Base-by-base conservation (phyloP, 2,329 filamentous ascomycete genomes). In the Neofusicoccum parvum region DNA sequence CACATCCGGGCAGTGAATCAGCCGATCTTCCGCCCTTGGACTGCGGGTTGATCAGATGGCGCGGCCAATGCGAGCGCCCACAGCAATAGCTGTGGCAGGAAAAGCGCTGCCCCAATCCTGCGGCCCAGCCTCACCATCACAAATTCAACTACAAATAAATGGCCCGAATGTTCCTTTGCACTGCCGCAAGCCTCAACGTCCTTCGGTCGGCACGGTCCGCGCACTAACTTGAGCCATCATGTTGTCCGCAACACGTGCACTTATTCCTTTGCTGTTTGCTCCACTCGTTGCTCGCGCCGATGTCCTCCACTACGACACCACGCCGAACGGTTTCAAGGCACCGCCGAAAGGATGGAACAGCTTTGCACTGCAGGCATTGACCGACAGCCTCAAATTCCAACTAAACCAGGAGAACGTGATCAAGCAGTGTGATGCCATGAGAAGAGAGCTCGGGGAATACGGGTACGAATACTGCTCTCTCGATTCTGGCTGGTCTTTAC, bases 391-490 rank as follows among this genome's bases (percentile, higher is more conserved):
- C 9, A 65, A 36, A 27, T 72, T 70, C 10, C 53, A 62, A 1
- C 68, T 72, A 48, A 67, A 70, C 48, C 70, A 72, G 51, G 63
- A 32, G 11, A 58, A 62, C 20, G 66, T 73, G 5, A 66, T 69
- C 23, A 65, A 62, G 17, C 72, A 74, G 50, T 74, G 72, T 51
- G 66, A 68, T 23, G 59, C 69, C 6, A 54, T 65, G 41, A 20
- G 46, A 7, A 1, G 34, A 5, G 51, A 67, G 20, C 56, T 70
- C n/a, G 66, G 54, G 32, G 64, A 62, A 7, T 64, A 68, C 4
- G 69, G 67, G 5, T 75, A 74, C 39, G 67, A 68, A 50, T 68
- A 70, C 45, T 75, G 73, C 64, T 72, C 70, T 48, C 63, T 75
- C 5, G 73, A 74, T 50, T 68, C 69, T 14, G 72, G 72, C 11